Conservation (phyloP, 495 filamentous ascomycete genomes). For the Talaromyces ruber region DNA sequence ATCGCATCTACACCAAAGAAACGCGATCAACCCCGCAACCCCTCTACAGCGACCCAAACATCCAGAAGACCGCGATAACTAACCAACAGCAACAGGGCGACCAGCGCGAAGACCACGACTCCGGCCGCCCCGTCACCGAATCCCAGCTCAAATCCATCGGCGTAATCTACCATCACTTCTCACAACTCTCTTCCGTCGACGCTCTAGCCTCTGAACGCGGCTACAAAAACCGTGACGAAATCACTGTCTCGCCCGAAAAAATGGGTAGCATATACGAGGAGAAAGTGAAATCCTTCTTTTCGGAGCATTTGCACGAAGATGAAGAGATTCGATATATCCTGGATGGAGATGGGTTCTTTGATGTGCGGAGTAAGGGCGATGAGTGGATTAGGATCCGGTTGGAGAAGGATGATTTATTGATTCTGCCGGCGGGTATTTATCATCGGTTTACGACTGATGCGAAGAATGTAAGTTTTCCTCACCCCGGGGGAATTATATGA, state of each 20-base stretch:
- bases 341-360: constrained; percentile 86
- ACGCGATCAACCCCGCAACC: not conserved
- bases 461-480: constrained; percentile 60
- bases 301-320: constrained; percentile 95
- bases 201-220: constrained; percentile 61
- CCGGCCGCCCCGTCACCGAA: constrained; percentile 46
- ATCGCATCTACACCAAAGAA: constrained; percentile 8
- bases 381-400: constrained; percentile 83
- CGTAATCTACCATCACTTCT: constrained; percentile 66
- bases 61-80: constrained; percentile 8
- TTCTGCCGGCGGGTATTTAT: constrained; percentile 93
- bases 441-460: constrained; percentile 94
- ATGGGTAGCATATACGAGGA: constrained; percentile 78
- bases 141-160: constrained; percentile 62
- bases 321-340: constrained; percentile 98
- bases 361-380: constrained; percentile 63
- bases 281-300: constrained; percentile 88
- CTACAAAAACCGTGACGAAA: constrained; percentile 93
- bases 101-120: constrained; percentile 86
- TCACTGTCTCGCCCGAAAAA: constrained; percentile 75
- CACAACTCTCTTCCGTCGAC: constrained; percentile 57
- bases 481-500: too few species aligned
- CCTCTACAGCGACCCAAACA: not conserved
- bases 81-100: constrained; percentile 56
- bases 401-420: constrained; percentile 66